Evolutionary conservation across 345 rosid species (phyloP), one percentile per base, ranked within the genome.

Genomic region (Eucalyptus melliodora): DNA sequence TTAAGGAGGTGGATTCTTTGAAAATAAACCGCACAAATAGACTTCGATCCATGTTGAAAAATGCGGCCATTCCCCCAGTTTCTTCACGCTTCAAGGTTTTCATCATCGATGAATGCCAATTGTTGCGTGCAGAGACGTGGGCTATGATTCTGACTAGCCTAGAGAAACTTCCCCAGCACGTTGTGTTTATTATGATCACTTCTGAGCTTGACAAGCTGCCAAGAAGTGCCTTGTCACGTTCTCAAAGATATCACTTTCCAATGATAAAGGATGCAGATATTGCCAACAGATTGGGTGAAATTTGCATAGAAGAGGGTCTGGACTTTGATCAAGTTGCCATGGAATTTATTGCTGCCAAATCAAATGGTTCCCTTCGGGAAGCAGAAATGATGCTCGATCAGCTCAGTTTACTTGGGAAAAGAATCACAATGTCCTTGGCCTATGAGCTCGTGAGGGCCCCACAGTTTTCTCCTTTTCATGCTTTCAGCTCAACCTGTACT

Each of bases 341-440:
- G 87, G 97, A 96, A 85, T 96, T 97, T 92, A 95, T 98, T 91
- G 99, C 99, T 89, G 92, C 97, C n/a, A 98, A 95, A 91, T 94
- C 99, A 50, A 96, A 93, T 92, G 99, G 99, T 93, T 98, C 99
- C 30, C 96, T 97, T 86, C 92, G 98, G 86, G 99, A 96, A 93
- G 99, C 98, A 56, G 99, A 97, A 92, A 98, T 94, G 92, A 95
- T 98, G 98, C 97, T 96, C 56, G 99, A 97, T 91, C 99, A 98
- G 93, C 93, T 98, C 80, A 96, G 99, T 92, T 94, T 97, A 89
- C 96, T 97, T 56, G 98, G 99, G 80, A 96, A 92, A 95, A 95
- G 93, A 89, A 93, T 98, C 50, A 97, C 99, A 13, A 89, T 94
- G 89, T 91, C 98, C 90, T 89, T 96, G 94, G 97, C 94, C 80